phyloP scores from a whole-genome alignment of 331 rosid species.

The Quercus tomentella region DNA sequence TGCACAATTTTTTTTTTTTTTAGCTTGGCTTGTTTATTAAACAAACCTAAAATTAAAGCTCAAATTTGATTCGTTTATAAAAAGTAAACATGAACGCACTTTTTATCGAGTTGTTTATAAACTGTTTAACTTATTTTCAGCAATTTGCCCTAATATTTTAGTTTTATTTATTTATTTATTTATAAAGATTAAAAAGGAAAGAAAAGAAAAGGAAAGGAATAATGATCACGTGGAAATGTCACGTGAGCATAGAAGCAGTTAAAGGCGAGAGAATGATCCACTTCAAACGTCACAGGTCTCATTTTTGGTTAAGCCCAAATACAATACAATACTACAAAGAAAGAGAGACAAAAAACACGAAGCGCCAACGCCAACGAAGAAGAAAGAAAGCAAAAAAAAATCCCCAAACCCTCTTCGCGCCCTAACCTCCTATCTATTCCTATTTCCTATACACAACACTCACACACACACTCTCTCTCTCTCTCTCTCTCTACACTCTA shows the following conservation, averaged over 20 bases:
- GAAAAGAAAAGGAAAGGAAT: neutral
- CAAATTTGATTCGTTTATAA: no score
- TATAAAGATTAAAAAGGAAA: no score
- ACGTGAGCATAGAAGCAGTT: neutral
- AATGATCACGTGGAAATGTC: no score
- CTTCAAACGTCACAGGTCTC: neutral
- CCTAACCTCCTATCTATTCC: neutral
- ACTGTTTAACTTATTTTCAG: no score
- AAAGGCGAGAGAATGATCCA: neutral
- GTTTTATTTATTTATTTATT: no score
- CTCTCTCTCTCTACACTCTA: no score
- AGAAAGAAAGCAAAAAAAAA: neutral
- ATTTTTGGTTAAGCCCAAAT: neutral
- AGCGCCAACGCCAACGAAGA: neutral
- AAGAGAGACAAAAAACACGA: neutral
- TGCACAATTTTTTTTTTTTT: no score
- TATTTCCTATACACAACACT: no score
- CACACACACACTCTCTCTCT: neutral
- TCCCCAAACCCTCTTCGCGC: constrained; percentile 6
- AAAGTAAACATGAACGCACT: rapidly evolving
- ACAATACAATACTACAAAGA: neutral
- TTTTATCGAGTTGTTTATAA: no score
- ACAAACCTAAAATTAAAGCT: no score
- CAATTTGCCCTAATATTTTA: no score
- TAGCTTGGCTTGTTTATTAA: no score